Conservation (phyloP, 148 eudicot genomes). For the Camellia sinensis region DNA sequence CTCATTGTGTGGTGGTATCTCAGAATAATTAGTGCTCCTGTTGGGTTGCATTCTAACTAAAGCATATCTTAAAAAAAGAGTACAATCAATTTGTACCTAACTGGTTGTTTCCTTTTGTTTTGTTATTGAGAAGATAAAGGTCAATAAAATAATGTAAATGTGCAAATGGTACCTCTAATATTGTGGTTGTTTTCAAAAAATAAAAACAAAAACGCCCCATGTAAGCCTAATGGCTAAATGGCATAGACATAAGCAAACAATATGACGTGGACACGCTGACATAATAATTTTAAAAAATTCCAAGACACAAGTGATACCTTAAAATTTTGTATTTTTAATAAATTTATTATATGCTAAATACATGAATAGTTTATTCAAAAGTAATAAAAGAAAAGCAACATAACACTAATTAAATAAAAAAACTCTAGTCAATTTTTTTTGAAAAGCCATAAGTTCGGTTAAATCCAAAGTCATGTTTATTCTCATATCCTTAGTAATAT, state of each 20-base stretch:
- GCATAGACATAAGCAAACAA: too few relatives aligned
- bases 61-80: neutral
- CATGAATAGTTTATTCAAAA: too few relatives aligned
- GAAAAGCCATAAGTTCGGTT: too few relatives aligned
- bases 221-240: neutral
- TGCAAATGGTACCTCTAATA: neutral
- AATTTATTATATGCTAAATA: too few relatives aligned
- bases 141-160: neutral
- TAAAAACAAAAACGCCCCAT: neutral
- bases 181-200: neutral
- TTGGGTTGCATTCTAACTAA: neutral
- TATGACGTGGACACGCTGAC: too few relatives aligned
- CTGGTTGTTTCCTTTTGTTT: neutral
- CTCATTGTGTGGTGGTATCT: neutral
- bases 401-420: too few relatives aligned
- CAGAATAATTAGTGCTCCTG: neutral
- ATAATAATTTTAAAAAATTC: too few relatives aligned
- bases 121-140: neutral
- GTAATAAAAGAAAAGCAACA: too few relatives aligned
- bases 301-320: too few relatives aligned
- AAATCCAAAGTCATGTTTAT: too few relatives aligned
- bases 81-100: neutral
- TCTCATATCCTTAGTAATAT: too few relatives aligned
- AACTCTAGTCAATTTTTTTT: neutral
- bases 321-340: too few relatives aligned